A percentile compares a stretch with the other conserved stretches of the same genome.
Conservation (phyloP, 1,284 basidiomycete genomes). For the Coniophora puteana region DNA sequence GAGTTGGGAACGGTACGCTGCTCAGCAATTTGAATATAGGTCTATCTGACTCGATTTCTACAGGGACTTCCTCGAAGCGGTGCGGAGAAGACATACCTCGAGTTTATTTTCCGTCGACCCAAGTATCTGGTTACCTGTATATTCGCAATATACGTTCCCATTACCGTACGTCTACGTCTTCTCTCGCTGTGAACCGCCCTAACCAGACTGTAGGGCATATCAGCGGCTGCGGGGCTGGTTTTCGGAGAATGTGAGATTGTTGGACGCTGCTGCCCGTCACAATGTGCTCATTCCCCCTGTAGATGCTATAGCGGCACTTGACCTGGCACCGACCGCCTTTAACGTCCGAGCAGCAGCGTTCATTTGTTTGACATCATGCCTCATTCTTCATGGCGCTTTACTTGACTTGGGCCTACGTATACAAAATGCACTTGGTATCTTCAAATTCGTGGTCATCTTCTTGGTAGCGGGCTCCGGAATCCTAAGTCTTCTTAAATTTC, state of each 20-base stretch:
- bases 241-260: slow-evolving; percentile 58
- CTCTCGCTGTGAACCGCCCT: slow-evolving; percentile 16
- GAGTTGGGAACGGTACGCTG: slow-evolving; percentile 65
- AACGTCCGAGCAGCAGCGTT: slow-evolving; percentile 51
- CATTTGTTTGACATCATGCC: slow-evolving; percentile 51
- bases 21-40: background rate
- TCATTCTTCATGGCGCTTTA: slow-evolving; percentile 54
- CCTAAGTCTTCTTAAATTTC: slow-evolving; percentile 46
- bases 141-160: slow-evolving; percentile 57
- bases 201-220: slow-evolving; percentile 40
- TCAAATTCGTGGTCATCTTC: slow-evolving; percentile 60
- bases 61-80: slow-evolving; percentile 68
- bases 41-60: background rate
- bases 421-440: slow-evolving; percentile 62
- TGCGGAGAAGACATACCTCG: slow-evolving; percentile 76
- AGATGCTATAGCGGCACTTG: slow-evolving; percentile 55
- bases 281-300: background rate
- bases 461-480: slow-evolving; percentile 58
- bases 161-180: slow-evolving; percentile 37
- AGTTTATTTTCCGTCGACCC: slow-evolving; percentile 64
- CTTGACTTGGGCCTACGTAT: slow-evolving; percentile 58
- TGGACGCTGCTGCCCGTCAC: background rate
- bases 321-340: slow-evolving; percentile 38
- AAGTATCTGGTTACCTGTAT: slow-evolving; percentile 57
- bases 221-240: slow-evolving; percentile 55